phyloP scores from a whole-genome alignment of 2,329 filamentous ascomycete genomes.

The Fusarium circinatum region DNA sequence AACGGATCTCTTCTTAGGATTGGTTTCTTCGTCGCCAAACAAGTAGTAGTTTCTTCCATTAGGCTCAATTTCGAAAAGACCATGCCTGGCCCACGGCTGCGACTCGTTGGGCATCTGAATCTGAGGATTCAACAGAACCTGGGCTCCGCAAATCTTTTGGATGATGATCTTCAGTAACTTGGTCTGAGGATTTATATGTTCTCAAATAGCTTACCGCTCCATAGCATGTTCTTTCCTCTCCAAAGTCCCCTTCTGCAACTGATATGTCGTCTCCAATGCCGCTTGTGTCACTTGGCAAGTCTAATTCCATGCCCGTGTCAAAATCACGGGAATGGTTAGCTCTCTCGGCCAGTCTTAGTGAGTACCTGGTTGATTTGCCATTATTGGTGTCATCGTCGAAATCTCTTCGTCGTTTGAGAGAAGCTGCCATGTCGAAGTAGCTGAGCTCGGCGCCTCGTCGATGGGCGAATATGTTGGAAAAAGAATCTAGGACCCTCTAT shows the following conservation, averaged over 20 bases:
- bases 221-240: not conserved
- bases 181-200: too few relatives aligned
- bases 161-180: too few relatives aligned
- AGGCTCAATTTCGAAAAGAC: not conserved
- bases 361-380: too few relatives aligned
- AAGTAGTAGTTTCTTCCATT: not conserved
- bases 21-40: accelerated
- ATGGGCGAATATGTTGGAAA: too few relatives aligned
- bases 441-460: too few relatives aligned
- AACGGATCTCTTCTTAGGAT: not conserved
- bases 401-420: too few relatives aligned
- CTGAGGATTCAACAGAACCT: not conserved
- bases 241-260: accelerated
- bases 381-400: too few relatives aligned
- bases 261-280: accelerated
- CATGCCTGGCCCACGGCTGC: not conserved
- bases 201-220: not conserved
- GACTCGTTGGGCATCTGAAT: accelerated
- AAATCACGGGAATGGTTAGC: too few relatives aligned
- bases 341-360: too few relatives aligned
- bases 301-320: not conserved
- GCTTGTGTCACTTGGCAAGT: not conserved
- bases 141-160: too few relatives aligned
- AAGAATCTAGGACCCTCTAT: too few relatives aligned
- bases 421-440: too few relatives aligned